These are phyloP conservation scores for Fraxinus quadrangulata DNA, from an alignment of 257 asterid species.

Conservation along the genomic window DNA sequence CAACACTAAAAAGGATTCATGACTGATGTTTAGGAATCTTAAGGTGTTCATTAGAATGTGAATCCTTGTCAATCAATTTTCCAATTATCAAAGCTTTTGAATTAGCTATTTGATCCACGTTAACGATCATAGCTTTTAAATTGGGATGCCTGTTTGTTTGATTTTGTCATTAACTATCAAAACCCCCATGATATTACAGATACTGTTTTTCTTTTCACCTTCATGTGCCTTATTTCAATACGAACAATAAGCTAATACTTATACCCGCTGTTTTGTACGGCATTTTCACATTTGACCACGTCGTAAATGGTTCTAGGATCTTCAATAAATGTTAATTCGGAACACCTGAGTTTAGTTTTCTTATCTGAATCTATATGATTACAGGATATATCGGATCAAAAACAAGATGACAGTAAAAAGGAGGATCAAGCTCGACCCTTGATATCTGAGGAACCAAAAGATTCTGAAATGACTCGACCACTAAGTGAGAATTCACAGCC, in stretches of 20 bases:
- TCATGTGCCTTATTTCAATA: neutral
- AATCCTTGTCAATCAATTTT: neutral
- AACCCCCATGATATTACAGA: neutral
- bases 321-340: neutral
- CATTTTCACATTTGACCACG: neutral
- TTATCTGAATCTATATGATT: constrained; percentile 26
- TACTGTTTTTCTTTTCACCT: neutral
- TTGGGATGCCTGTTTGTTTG: neutral
- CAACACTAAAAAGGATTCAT: neutral
- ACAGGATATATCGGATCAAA: constrained; percentile 40
- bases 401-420: constrained; percentile 37
- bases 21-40: neutral
- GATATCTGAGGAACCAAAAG: constrained; percentile 41
- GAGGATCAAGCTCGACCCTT: constrained; percentile 33
- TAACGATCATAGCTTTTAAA: neutral
- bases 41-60: neutral
- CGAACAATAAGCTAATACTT: neutral
- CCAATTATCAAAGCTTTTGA: neutral
- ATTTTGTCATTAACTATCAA: too few relatives aligned
- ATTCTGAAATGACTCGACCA: constrained; percentile 30
- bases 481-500: constrained; percentile 37
- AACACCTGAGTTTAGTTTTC: constrained; percentile 2
- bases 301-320: neutral
- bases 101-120: neutral
- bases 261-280: neutral